These are phyloP conservation scores for Penicillium ochrochloron DNA, from an alignment of 495 filamentous ascomycete species.

Conservation along the genomic window DNA sequence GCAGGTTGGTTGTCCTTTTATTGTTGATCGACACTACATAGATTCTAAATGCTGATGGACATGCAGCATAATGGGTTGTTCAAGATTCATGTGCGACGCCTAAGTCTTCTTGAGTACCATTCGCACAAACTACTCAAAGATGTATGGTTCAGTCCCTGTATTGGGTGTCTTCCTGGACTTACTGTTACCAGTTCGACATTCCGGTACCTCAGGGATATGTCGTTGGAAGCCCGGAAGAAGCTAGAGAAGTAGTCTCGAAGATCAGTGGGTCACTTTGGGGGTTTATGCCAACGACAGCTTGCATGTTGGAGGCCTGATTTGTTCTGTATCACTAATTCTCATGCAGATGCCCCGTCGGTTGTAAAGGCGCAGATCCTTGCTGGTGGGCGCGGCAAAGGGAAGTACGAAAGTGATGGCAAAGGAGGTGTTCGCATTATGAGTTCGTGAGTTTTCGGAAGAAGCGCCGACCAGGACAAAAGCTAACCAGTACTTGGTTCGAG, in stretches of 20 bases:
- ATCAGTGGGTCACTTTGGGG: slow-evolving; percentile 27
- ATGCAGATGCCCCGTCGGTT: slow-evolving; percentile 34
- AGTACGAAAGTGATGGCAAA: slow-evolving; percentile 36
- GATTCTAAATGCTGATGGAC: background rate
- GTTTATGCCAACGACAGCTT: background rate
- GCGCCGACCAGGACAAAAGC: background rate
- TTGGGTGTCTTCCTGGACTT: slow-evolving; percentile 5
- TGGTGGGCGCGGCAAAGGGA: slow-evolving; percentile 41
- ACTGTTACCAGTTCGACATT: slow-evolving; percentile 30
- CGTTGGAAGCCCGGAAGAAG: slow-evolving; percentile 30
- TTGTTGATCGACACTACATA: background rate
- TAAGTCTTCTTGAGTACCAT: slow-evolving; percentile 36
- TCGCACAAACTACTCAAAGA: slow-evolving; percentile 36
- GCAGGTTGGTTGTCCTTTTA: background rate
- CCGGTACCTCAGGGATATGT: slow-evolving; percentile 36
- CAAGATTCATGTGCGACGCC: slow-evolving; percentile 24
- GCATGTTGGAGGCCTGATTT: background rate
- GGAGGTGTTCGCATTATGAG: slow-evolving; percentile 37
- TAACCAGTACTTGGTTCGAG: slow-evolving; percentile 12
- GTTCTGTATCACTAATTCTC: background rate
- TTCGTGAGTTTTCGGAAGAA: slow-evolving; percentile 20
- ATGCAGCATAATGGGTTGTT: slow-evolving; percentile 14
- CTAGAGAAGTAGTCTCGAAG: slow-evolving; percentile 27
- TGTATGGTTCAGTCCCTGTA: slow-evolving; percentile 13
- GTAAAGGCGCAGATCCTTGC: slow-evolving; percentile 41